Evolutionary conservation across 2,329 filamentous ascomycete genomes (phyloP), one percentile per base, ranked within the genome.

Genomic region (Aspergillus brunneoviolaceus): DNA sequence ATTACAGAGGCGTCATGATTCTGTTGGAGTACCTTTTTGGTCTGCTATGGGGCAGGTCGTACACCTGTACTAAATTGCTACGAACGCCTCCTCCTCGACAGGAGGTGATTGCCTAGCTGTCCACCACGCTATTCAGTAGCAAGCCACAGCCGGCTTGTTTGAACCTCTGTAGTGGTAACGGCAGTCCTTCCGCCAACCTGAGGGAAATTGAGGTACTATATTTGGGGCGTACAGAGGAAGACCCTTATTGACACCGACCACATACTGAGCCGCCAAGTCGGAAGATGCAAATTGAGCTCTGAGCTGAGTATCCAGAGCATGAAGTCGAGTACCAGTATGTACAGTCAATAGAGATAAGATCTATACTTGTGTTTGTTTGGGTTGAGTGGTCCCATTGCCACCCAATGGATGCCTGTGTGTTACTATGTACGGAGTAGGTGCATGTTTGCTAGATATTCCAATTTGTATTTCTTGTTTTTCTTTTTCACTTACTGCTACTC

Each of bases 121-220:
- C 25, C 29, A 12, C n/a, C 21, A 47, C 52, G 31, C n/a, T 5
- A 47, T 27, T 33, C 31, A 47, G 53, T 49, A 35, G 29, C 11
- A 19, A 55, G 23, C 52, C 53, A 45, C 53, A 33, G 42, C 19
- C 42, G 25, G 53, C 53, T 49, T 49, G 53, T 55, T 35, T 23
- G 25, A 49, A 35, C n/a, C 45, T 19, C 16, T 45, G 39, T 16
- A 6, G 39, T 45, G 39, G 39, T 45, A 19, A 16, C 39, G 16
- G 39, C 27, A 49, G 45, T 27, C 48, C 31, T 55, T 35, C 27
- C 29, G n/a, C 53, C 45, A 21, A 27, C 42, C 45, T 55, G 39
- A 47, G 53, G 53, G 53, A 55, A 55, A 55, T 55, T 55, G 29
- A 47, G 16, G 23, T 53, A 48, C 53, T 55, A 55, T 39, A 55